Evolutionary conservation across 768 basidiomycete genomes (phyloP), one percentile per base, ranked within the genome.

Genomic region (Lentinula sp.): DNA sequence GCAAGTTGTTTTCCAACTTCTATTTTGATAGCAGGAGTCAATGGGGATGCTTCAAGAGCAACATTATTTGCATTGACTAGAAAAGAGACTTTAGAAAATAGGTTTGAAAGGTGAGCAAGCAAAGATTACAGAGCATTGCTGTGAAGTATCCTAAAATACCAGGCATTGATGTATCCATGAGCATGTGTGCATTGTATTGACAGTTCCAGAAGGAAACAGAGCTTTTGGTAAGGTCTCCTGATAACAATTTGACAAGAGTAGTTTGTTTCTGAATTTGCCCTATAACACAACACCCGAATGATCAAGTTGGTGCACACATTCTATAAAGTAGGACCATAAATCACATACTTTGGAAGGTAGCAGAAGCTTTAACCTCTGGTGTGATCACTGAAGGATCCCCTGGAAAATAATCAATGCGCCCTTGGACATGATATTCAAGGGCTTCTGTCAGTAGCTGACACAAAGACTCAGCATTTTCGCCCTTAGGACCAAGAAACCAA

Each of bases 61-160:
- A 77, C 74, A 64, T 81, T 80, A 68, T 81, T 80, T 5, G 72
- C 78, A 62, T 81, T 81, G 64, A 71, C 66, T 4, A 73, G 61
- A 66, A 66, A 0, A 66, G 63, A 28, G 65, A 46, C 28, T 72
- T 36, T 18, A n/a, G 39, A n/a, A 20, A 23, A 37, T 16, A 4
- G n/a, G 9, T 37, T 37, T 37, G 10, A 8, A n/a, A 1, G 7
- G 9, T 15, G 8, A 33, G 20, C 23, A 23, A 23, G 35, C 10
- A 4, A 6, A 36, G n/a, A 28, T 52, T 33, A 52, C 50, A 52
- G 33, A 52, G 50, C 54, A 56, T 56, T 0, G 54, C 37, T 10
- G 36, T 41, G 20, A 39, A 39, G 6, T 56, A 56, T 6, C 54
- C 54, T 6, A 20, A 6, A 23, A 56, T 41, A 4, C 37, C 36